Evolutionary conservation across 495 filamentous ascomycete species (phyloP).

Genomic region (Penicillium chermesinum): DNA sequence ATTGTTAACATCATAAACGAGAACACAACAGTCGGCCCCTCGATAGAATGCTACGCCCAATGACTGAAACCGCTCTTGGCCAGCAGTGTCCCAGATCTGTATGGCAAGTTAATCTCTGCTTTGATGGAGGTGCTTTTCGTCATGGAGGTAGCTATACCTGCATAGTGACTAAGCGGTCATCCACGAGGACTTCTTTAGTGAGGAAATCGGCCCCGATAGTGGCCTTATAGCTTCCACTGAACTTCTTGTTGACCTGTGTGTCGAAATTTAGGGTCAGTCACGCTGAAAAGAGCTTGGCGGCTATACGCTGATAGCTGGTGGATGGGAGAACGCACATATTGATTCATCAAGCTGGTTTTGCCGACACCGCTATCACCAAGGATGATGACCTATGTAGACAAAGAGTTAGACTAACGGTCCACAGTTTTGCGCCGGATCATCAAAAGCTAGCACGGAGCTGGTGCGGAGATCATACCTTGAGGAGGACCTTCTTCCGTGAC

Average conservation of each 20-base stretch:
- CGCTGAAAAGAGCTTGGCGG: constrained; percentile 3
- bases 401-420: not conserved
- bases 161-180: constrained; percentile 97
- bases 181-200: constrained; percentile 95
- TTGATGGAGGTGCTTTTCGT: not conserved
- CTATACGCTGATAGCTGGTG: constrained; percentile 3
- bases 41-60: constrained; percentile 97
- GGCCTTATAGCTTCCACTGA: constrained; percentile 98
- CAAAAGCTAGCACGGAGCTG: constrained; percentile 12
- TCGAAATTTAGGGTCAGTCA: constrained; percentile 17
- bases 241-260: constrained; percentile 96
- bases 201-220: constrained; percentile 99
- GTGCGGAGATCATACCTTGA: constrained; percentile 66
- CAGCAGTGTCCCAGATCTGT: constrained; percentile 96
- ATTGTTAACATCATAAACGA: constrained; percentile 99
- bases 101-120: constrained; percentile 15
- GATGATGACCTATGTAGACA: constrained; percentile 75
- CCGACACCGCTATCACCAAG: constrained; percentile 97
- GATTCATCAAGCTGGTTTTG: constrained; percentile 99
- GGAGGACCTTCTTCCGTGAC: constrained; percentile 91
- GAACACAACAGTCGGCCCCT: constrained; percentile 96
- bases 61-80: constrained; percentile 96
- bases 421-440: not conserved
- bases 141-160: constrained; percentile 57
- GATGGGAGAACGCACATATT: constrained; percentile 75